These are phyloP conservation scores for Boletus tomentosulus DNA, from an alignment of 768 basidiomycete species.

Conservation along the genomic window DNA sequence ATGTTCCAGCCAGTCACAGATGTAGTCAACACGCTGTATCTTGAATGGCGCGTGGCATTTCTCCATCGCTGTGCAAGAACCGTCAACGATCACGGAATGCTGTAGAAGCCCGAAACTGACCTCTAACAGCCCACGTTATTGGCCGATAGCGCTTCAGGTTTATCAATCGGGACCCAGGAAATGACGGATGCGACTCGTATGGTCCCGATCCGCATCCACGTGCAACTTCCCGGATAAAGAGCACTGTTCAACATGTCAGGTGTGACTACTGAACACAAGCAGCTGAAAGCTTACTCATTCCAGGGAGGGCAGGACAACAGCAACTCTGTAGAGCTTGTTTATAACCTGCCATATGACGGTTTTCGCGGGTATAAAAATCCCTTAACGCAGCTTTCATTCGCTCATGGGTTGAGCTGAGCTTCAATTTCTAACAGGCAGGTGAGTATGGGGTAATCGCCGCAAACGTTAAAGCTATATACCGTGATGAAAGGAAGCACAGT, in stretches of 20 bases:
- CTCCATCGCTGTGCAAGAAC: constrained; percentile 40
- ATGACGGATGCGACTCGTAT: constrained; percentile 23
- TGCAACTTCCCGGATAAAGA: constrained; percentile 30
- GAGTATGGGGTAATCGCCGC: neutral
- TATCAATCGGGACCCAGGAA: constrained; percentile 30
- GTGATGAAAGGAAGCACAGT: constrained; percentile 32
- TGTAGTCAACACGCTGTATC: constrained; percentile 30
- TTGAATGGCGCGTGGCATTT: constrained; percentile 42
- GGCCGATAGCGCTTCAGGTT: constrained; percentile 38
- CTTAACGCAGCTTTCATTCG: constrained; percentile 13
- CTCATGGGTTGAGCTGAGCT: constrained; percentile 23
- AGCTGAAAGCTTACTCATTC: constrained; percentile 24
- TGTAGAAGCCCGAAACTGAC: constrained; percentile 22
- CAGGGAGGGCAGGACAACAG: constrained; percentile 29
- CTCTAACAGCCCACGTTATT: constrained; percentile 38
- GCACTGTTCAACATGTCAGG: constrained; percentile 20
- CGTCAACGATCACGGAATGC: neutral
- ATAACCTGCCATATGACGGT: constrained; percentile 27
- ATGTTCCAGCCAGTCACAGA: constrained; percentile 41
- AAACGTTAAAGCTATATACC: constrained; percentile 7
- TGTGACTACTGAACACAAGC: neutral
- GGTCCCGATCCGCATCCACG: constrained; percentile 32
- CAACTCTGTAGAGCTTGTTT: constrained; percentile 29
- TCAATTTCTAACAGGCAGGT: constrained; percentile 17
- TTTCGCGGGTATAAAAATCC: constrained; percentile 24